Base-by-base conservation (phyloP, 139 green algal species). In the Chlorella vulgaris region DNA sequence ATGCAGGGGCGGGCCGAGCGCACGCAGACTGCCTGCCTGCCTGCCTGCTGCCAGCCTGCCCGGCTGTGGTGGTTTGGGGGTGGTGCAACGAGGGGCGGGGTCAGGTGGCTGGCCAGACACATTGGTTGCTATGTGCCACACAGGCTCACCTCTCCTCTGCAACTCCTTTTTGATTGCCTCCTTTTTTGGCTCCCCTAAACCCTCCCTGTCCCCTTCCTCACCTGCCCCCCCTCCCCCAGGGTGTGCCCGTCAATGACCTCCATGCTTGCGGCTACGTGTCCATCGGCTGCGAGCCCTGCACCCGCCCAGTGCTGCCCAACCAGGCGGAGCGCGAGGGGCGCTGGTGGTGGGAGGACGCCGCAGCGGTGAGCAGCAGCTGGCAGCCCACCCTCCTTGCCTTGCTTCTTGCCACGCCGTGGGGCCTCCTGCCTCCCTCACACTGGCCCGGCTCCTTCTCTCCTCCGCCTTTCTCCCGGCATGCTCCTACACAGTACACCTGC, bases 301-400 rank as follows among this genome's bases (percentile, higher is more conserved):
- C 96, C 0, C 80, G 86, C 15, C 60, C 96, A 29, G 96, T 99
- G 83, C 91, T 99, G 86, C 96, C 96, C 73, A 96, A 97, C 83
- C 95, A 98, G 91, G 91, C 94, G 53, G 96, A 99, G 92, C 92
- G 96, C 53, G 96, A 99, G 90, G 96, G 96, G 26, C 91, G 96
- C 74, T 99, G 96, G 96, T 99, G 96, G 96, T 99, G 96, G 96
- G 96, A 99, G 93, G 96, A 96, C 86, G 88, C 93, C n/a, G 80
- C 90, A 7, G 88, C 89, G 69, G 69, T 76, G 69, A 76, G 69
- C 63, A 2, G 63, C 63, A 2, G 24, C 35, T 73, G 55, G 18
- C 55, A 8, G 55, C 55, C 47, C 47, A 15, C 47, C 47, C 15
- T 10, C 15, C 47, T 55, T 55, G 13, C 47, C 10, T 15, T 15